These are phyloP conservation scores for Sclerotinia glacialis DNA, from an alignment of 2,329 filamentous ascomycete genomes.

Conservation along the genomic window DNA sequence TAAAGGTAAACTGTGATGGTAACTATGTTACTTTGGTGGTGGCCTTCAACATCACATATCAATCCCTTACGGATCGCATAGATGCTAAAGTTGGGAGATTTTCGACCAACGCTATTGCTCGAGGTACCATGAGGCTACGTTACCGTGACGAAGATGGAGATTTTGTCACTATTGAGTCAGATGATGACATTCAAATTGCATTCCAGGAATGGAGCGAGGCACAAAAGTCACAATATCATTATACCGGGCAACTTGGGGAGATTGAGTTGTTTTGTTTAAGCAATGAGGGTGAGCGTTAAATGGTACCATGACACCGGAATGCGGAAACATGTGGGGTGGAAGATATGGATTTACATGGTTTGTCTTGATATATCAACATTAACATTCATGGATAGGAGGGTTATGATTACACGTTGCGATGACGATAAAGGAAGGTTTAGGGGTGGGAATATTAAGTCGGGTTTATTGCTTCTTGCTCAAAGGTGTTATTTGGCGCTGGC, in stretches of 20 bases:
- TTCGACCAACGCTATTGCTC: constrained; percentile 78
- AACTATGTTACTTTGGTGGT: constrained; percentile 96
- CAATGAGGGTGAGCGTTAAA: constrained; percentile 35
- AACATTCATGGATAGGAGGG: constrained; percentile 27
- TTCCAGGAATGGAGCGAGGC: constrained; percentile 92
- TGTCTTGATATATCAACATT: constrained; percentile 26
- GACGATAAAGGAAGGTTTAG: constrained; percentile 33
- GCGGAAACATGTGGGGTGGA: neutral
- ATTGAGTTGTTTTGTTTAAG: constrained; percentile 81
- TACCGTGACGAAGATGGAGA: constrained; percentile 93
- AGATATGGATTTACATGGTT: constrained; percentile 14
- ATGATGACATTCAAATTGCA: constrained; percentile 94
- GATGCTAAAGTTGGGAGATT: constrained; percentile 90
- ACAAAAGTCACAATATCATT: constrained; percentile 57
- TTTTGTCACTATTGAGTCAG: constrained; percentile 87
- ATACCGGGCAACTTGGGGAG: constrained; percentile 71
- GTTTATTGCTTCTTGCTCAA: constrained; percentile 24
- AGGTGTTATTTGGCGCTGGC: constrained; percentile 30
- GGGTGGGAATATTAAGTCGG: constrained; percentile 27
- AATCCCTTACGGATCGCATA: constrained; percentile 89
- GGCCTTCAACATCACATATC: constrained; percentile 90
- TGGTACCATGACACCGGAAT: neutral
- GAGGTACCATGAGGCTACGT: constrained; percentile 78
- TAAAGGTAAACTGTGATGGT: constrained; percentile 89
- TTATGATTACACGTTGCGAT: constrained; percentile 37